Evolutionary conservation across 495 filamentous ascomycete genomes (phyloP), one percentile per base, ranked within the genome.

Genomic region (Haplographium delicatum): DNA sequence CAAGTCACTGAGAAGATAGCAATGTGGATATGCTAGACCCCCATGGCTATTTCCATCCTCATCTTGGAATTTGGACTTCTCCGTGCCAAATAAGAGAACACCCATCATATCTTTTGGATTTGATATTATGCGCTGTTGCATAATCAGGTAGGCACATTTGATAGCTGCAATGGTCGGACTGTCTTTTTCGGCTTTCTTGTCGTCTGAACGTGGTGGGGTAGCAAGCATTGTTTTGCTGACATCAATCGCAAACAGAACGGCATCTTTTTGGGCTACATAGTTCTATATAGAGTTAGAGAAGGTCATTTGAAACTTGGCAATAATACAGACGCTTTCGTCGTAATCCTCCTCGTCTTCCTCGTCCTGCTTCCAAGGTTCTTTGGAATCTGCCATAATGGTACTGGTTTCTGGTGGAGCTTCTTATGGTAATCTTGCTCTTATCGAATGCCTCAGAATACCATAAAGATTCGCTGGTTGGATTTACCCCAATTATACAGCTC

Each of bases 21-120:
- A 96, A 64, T 96, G 84, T 3, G 90, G 86, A 63, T 95, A 96
- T 31, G 80, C 79, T 4, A 83, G 70, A 23, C 76, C 77, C 24
- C 75, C 78, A 15, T 76, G 72, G 27, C 68, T 70, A 18, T 78
- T 72, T 34, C 81, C 76, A 39, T 85, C 81, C 47, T 85, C 86
- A 16, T 80, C 78, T 43, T 81, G 78, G 59, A 94, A 91, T 57
- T 86, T 91, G 15, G 89, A 86, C 62, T 88, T 78, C 63, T 94
- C 74, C 0, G 91, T 97, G 10, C 90, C 89, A 54, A 93, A 97
- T 6, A 99, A 78, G n/a, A 99, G 64, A 7, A 99, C 84, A 3
- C 91, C 91, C 72, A 99, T 96, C 91, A 96, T 95, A 58, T 97
- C 93, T 61, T 83, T 88, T 0, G 94, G 94, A 54, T 91, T 91